Evolutionary conservation across 768 basidiomycete genomes (phyloP).

Genomic region (Obba rivulosa): DNA sequence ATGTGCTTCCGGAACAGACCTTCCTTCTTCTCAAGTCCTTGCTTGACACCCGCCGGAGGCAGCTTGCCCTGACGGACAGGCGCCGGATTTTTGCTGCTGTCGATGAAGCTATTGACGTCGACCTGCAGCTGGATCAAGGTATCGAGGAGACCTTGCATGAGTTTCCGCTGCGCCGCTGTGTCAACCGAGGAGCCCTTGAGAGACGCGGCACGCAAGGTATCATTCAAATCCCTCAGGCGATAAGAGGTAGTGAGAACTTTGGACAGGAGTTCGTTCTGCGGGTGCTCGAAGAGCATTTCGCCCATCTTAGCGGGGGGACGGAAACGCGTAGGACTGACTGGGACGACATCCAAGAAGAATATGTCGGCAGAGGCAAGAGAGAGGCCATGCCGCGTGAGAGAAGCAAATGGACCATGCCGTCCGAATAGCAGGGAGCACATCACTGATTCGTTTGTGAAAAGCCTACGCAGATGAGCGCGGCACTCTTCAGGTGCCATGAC

Average conservation of each 20-base stretch:
- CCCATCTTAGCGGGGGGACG: slow-evolving; percentile 90
- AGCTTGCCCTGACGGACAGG: slow-evolving; percentile 82
- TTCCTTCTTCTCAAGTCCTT: slow-evolving; percentile 97
- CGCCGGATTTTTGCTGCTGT: slow-evolving; percentile 91
- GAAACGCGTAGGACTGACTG: slow-evolving; percentile 93
- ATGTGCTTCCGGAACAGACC: slow-evolving; percentile 97
- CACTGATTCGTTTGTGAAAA: slow-evolving; percentile 79
- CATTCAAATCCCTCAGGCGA: slow-evolving; percentile 71
- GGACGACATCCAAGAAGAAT: slow-evolving; percentile 93
- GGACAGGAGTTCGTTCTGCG: slow-evolving; percentile 87
- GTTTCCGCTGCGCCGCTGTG: slow-evolving; percentile 42
- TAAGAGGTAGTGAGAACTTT: slow-evolving; percentile 78
- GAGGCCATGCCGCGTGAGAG: slow-evolving; percentile 51
- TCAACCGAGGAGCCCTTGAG: slow-evolving; percentile 52
- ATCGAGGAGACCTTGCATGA: slow-evolving; percentile 71
- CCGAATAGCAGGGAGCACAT: slow-evolving; percentile 88
- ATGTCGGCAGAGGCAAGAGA: slow-evolving; percentile 82
- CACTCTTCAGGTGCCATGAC: slow-evolving; percentile 90
- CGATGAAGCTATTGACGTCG: slow-evolving; percentile 96
- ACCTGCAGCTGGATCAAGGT: slow-evolving; percentile 85
- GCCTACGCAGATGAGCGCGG: slow-evolving; percentile 83
- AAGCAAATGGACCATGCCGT: slow-evolving; percentile 81
- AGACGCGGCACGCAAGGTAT: slow-evolving; percentile 54
- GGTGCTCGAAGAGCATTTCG: slow-evolving; percentile 91
- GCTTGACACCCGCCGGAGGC: slow-evolving; percentile 92